Percentiles rank a stretch among this genome's conserved stretches.
Evolutionary conservation across 495 filamentous ascomycete genomes (phyloP).

Genomic region (Talaromyces ruber): DNA sequence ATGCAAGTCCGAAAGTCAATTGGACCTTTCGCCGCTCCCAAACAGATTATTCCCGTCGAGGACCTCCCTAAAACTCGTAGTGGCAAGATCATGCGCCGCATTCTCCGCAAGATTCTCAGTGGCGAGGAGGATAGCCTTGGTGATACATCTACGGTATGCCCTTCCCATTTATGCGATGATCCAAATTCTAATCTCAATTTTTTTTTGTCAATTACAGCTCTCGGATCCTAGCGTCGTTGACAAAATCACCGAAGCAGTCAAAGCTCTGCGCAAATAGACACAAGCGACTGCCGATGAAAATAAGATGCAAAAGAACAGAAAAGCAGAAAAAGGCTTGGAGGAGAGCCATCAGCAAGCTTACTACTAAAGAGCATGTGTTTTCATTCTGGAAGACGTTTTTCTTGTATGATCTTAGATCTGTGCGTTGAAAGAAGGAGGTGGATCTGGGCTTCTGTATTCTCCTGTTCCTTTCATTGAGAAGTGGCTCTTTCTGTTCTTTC

Average conservation of each 20-base stretch:
- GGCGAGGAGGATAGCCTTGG: conserved; percentile 96
- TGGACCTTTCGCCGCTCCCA: conserved; percentile 93
- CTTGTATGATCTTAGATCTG: neutral
- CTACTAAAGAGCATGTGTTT: neutral
- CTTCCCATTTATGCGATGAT: neutral
- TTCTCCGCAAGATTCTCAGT: conserved; percentile 91
- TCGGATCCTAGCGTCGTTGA: conserved; percentile 85
- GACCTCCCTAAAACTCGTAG: conserved; percentile 94
- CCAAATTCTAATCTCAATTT: neutral
- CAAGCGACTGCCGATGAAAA: neutral
- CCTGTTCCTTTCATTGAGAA: neutral
- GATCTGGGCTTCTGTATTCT: neutral
- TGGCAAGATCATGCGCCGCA: conserved; percentile 98
- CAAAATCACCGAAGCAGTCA: conserved; percentile 77
- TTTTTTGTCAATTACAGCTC: conserved; percentile 46
- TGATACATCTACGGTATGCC: conserved; percentile 80
- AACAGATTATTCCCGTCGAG: conserved; percentile 80
- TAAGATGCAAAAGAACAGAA: neutral
- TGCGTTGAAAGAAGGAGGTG: neutral
- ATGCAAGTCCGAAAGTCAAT: conserved; percentile 95
- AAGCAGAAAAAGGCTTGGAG: neutral
- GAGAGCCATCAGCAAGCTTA: neutral
- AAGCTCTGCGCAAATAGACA: conserved; percentile 47
- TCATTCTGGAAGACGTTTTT: neutral
- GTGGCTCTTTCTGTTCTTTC: neutral